These are phyloP conservation scores for Bipolaris zeicola DNA, from an alignment of 2,329 filamentous ascomycete genomes.

Conservation along the genomic window DNA sequence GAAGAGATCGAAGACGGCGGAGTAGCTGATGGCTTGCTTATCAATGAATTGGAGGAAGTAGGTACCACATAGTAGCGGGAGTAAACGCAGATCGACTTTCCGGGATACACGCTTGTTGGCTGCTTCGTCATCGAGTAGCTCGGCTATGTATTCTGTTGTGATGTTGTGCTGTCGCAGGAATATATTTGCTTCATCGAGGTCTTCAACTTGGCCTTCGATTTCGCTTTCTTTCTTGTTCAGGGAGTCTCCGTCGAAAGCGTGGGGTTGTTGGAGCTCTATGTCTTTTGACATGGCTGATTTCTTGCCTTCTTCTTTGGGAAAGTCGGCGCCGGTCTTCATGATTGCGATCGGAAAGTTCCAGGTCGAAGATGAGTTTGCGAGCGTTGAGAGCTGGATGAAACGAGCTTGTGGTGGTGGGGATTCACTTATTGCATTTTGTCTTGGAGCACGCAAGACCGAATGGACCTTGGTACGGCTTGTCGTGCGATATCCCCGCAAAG, in stretches of 20 bases:
- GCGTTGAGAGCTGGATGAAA: background rate
- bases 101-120: slow-evolving; percentile 45
- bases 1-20: slow-evolving; percentile 63
- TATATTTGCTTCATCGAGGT: slow-evolving; percentile 56
- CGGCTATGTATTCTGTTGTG: slow-evolving; percentile 50
- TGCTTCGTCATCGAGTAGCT: slow-evolving; percentile 53
- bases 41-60: slow-evolving; percentile 62
- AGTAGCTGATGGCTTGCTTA: slow-evolving; percentile 61
- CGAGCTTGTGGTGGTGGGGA: background rate
- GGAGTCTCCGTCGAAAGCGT: background rate
- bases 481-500: background rate
- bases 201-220: slow-evolving; percentile 34
- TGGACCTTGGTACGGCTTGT: too few species aligned
- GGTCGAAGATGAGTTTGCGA: background rate
- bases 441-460: background rate
- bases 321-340: background rate
- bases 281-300: background rate
- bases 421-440: background rate
- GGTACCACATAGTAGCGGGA: slow-evolving; percentile 59
- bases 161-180: slow-evolving; percentile 58
- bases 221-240: slow-evolving; percentile 2
- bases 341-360: background rate
- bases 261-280: background rate
- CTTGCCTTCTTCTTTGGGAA: background rate
- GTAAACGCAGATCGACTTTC: slow-evolving; percentile 57